Evolutionary conservation across 768 basidiomycete genomes (phyloP), one percentile per base, ranked within the genome.

Genomic region (Hericium coralloides): DNA sequence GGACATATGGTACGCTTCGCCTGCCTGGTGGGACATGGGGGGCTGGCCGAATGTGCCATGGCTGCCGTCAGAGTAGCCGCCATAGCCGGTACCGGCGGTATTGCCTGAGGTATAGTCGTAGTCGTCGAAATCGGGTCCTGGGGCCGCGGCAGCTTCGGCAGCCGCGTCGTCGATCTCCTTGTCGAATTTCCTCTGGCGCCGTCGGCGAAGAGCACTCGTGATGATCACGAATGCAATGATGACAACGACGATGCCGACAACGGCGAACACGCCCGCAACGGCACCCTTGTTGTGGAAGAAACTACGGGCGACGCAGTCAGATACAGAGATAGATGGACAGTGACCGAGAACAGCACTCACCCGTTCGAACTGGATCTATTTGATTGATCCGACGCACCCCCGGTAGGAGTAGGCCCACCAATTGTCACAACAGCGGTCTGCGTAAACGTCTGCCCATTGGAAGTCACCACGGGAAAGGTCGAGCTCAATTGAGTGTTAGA

Each of bases 231-330:
- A 65, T 64, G 79, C 14, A 62, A 87, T 55, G 9, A 72, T 80
- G 49, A 81, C 60, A 18, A 65, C 80, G 52, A 87, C 66, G 37
- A 90, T 63, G n/a, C 87, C 87, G 15, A 84, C 85, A 49, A 82
- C 84, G 18, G 81, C 72, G 71, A 89, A 90, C 0, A 82, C 81
- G 12, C 83, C 88, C 2, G 84, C 84, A 1, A 89, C 83, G 0
- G 86, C 88, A 20, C 80, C 84, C 18, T 69, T 88, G 72, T 91
- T 90, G 49, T 74, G 59, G 67, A 89, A 84, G 73, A 89, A 89
- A 47, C 87, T 85, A 58, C 2, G 45, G 26, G 45, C 50, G 45
- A 23, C 17, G 8, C 8, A 17, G 43, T 45, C n/a, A 18, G 43
- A 18, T n/a, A 45, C n/a, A 7, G n/a, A 8, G 18, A 45, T 45